Conservation (phyloP, 805 yeast species). For the Maudiozyma saulgeensis region DNA sequence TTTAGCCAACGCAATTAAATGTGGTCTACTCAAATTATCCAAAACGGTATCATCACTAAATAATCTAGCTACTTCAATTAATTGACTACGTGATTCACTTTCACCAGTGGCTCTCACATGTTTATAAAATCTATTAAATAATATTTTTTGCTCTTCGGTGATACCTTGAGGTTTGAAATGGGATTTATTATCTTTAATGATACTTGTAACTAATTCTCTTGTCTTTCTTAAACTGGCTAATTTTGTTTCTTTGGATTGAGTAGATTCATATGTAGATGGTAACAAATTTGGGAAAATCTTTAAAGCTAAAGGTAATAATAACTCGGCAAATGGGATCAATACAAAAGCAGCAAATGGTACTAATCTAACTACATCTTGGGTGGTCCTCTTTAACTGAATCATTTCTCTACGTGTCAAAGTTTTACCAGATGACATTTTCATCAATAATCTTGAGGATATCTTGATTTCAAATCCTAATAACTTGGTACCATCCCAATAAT, state of each 20-base stretch:
- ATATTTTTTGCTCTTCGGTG: slow-evolving; percentile 60
- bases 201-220: slow-evolving; percentile 51
- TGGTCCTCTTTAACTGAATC: slow-evolving; percentile 79
- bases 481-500: slow-evolving; percentile 95
- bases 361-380: slow-evolving; percentile 72
- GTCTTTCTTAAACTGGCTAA: slow-evolving; percentile 48
- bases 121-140: slow-evolving; percentile 71
- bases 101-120: slow-evolving; percentile 56
- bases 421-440: slow-evolving; percentile 83
- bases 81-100: slow-evolving; percentile 56
- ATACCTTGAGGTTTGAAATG: slow-evolving; percentile 62
- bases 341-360: slow-evolving; percentile 91
- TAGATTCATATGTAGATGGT: slow-evolving; percentile 84
- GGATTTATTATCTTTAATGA: slow-evolving; percentile 56
- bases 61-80: slow-evolving; percentile 74
- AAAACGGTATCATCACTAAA: slow-evolving; percentile 89
- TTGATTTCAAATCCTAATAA: slow-evolving; percentile 81
- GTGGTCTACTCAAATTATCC: slow-evolving; percentile 86
- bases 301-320: slow-evolving; percentile 78
- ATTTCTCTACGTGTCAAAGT: slow-evolving; percentile 85
- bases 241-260: slow-evolving; percentile 50
- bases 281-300: slow-evolving; percentile 88
- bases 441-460: slow-evolving; percentile 68
- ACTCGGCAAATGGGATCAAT: slow-evolving; percentile 88
- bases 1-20: slow-evolving; percentile 83